phyloP scores from a whole-genome alignment of 2,329 filamentous ascomycete genomes.

The Thermoascus crustaceus region DNA sequence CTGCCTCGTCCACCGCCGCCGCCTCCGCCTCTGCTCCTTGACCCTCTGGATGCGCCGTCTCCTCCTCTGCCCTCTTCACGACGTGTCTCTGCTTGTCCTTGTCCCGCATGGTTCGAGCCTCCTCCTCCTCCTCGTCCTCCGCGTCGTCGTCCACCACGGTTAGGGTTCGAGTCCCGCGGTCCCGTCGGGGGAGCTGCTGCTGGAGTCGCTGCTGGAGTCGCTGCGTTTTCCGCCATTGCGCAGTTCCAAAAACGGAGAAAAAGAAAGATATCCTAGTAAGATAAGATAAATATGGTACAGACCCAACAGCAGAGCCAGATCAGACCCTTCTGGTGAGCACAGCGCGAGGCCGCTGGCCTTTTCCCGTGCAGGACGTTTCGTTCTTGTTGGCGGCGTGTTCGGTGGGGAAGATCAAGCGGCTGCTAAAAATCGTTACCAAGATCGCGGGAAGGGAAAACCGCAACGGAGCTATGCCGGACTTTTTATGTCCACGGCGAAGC shows the following conservation, averaged over 20 bases:
- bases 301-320: no score
- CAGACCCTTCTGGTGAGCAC: background rate
- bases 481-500: no score
- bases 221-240: constrained; percentile 10
- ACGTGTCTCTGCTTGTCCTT: constrained; percentile 20
- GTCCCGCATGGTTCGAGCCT: constrained; percentile 21
- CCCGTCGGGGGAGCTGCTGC: constrained; percentile 8
- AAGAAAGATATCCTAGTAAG: no score
- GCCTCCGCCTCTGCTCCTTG: constrained; percentile 25
- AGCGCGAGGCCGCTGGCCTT: background rate
- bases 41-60: constrained; percentile 26
- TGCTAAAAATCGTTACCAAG: constrained; percentile 11
- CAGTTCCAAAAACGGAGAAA: constrained; percentile 6
- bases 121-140: constrained; percentile 36
- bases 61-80: constrained; percentile 22
- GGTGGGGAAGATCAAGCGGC: constrained; percentile 7
- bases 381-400: background rate
- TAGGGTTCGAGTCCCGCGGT: constrained; percentile 33
- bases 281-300: no score
- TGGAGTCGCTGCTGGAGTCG: constrained; percentile 4
- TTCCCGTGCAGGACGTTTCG: background rate
- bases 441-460: background rate
- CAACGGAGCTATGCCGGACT: background rate
- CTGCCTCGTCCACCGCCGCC: constrained; percentile 26
- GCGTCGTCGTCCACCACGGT: constrained; percentile 35